Conservation (phyloP, 257 asterid species). For the Gentiana macrophylla region DNA sequence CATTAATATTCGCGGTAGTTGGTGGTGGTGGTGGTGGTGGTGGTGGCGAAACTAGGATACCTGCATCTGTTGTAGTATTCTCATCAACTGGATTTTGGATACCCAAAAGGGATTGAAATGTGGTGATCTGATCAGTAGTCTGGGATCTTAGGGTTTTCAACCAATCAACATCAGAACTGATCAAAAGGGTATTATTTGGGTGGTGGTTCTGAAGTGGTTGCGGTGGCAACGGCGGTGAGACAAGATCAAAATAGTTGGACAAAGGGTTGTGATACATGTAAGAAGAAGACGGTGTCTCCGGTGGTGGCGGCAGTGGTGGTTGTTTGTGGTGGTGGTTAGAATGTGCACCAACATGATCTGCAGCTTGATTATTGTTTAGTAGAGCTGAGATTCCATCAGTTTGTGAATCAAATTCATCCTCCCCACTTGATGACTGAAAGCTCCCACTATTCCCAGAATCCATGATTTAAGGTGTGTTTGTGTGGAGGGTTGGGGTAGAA, state of each 20-base stretch:
- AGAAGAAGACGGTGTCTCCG: slow-evolving; percentile 12
- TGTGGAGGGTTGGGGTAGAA: background rate
- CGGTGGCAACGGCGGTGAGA: slow-evolving; percentile 9
- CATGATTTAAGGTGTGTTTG: slow-evolving; percentile 16
- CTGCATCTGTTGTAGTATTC: background rate
- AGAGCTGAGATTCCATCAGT: slow-evolving; percentile 25
- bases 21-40: slow-evolving; percentile 1
- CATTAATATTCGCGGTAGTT: slow-evolving; percentile 14
- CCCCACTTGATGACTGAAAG: slow-evolving; percentile 62
- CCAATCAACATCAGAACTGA: slow-evolving; percentile 29
- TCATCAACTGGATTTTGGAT: background rate
- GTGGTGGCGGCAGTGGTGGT: slow-evolving; percentile 8
- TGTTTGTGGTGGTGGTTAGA: slow-evolving; percentile 7
- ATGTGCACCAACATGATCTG: slow-evolving; percentile 13
- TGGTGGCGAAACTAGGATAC: background rate
- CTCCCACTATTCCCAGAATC: slow-evolving; percentile 70
- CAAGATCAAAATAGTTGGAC: slow-evolving; percentile 26
- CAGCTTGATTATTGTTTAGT: slow-evolving; percentile 11
- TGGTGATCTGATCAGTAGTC: slow-evolving; percentile 12
- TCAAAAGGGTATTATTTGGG: slow-evolving; percentile 5
- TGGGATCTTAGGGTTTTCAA: slow-evolving; percentile 30
- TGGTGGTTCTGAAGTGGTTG: slow-evolving; percentile 4
- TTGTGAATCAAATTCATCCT: slow-evolving; percentile 68
- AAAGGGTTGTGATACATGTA: slow-evolving; percentile 35
- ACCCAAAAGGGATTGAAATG: slow-evolving; percentile 9